phyloP scores from a whole-genome alignment of 495 filamentous ascomycete genomes.

The Penicillium mononematosum region DNA sequence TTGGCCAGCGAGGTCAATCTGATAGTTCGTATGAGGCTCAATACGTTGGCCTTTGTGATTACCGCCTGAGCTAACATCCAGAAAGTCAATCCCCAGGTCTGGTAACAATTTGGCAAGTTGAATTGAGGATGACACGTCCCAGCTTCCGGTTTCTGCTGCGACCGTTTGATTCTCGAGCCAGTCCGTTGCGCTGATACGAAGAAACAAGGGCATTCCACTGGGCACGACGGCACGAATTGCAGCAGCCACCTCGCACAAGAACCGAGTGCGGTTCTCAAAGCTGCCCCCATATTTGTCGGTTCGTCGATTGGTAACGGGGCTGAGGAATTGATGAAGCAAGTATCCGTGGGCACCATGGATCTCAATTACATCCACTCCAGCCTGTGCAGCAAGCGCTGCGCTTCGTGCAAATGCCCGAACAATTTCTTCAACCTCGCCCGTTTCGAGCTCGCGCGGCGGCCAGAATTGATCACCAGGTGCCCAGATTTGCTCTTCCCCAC shows the following conservation, averaged over 20 bases:
- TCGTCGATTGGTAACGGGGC: slow-evolving; percentile 56
- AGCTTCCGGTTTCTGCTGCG: slow-evolving; percentile 51
- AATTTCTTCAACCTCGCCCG: slow-evolving; percentile 61
- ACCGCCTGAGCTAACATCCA: slow-evolving; percentile 73
- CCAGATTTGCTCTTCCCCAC: slow-evolving; percentile 49
- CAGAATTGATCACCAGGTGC: slow-evolving; percentile 38
- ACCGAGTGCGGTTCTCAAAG: slow-evolving; percentile 55
- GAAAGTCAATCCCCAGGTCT: slow-evolving; percentile 65
- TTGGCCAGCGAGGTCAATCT: slow-evolving; percentile 60
- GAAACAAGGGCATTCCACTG: slow-evolving; percentile 58
- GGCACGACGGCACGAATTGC: slow-evolving; percentile 60
- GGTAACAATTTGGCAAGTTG: slow-evolving; percentile 63
- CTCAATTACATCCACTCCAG: slow-evolving; percentile 65
- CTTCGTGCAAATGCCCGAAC: slow-evolving; percentile 60
- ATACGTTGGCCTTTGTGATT: slow-evolving; percentile 62
- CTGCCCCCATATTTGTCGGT: slow-evolving; percentile 63
- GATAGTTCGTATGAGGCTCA: slow-evolving; percentile 54
- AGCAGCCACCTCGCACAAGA: slow-evolving; percentile 53
- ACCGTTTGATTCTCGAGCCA: slow-evolving; percentile 61
- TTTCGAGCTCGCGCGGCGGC: slow-evolving; percentile 39
- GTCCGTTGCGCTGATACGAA: slow-evolving; percentile 70
- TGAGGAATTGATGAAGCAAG: slow-evolving; percentile 66
- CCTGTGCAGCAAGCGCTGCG: slow-evolving; percentile 58
- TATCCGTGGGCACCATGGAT: slow-evolving; percentile 68
- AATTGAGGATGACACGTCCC: slow-evolving; percentile 63